Evolutionary conservation across 495 filamentous ascomycete species (phyloP).

Genomic region (Daldinia loculata): DNA sequence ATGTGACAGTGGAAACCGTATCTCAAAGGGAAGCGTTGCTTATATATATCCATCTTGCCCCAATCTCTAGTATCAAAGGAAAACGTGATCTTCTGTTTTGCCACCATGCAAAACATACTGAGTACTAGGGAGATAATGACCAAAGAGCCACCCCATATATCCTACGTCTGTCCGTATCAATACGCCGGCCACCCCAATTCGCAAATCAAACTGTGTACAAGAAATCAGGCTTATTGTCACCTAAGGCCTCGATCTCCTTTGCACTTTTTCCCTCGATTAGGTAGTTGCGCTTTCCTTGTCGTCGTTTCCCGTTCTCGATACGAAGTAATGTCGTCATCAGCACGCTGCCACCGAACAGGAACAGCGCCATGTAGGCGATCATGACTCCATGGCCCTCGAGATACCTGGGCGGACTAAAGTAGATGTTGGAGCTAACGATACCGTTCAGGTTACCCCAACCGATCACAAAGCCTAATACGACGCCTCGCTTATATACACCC

Average conservation of each 20-base stretch:
- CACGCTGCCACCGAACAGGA: slow-evolving; percentile 62
- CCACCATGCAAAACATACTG: not conserved
- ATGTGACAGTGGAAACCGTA: not conserved
- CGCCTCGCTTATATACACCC: slow-evolving; percentile 91
- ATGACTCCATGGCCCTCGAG: slow-evolving; percentile 57
- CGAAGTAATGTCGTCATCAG: slow-evolving; percentile 72
- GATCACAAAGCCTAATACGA: slow-evolving; percentile 86
- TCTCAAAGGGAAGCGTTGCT: not conserved
- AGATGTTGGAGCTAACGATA: slow-evolving; percentile 80
- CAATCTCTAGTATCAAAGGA: not conserved
- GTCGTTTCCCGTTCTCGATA: slow-evolving; percentile 69
- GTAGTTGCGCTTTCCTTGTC: slow-evolving; percentile 71
- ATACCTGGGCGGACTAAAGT: slow-evolving; percentile 56
- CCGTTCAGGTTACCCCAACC: slow-evolving; percentile 96
- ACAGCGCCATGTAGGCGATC: slow-evolving; percentile 60
- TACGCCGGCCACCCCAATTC: not conserved
- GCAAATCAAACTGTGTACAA: slow-evolving; percentile 71
- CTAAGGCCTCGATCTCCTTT: slow-evolving; percentile 68
- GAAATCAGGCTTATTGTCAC: slow-evolving; percentile 82
- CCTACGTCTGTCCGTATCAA: not conserved
- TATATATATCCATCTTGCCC: not conserved
- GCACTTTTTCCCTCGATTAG: slow-evolving; percentile 68
- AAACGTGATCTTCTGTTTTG: not conserved
- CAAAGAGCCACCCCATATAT: not conserved
- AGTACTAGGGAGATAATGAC: not conserved